Evolutionary conservation across 2,329 filamentous ascomycete species (phyloP).

Genomic region (Fragosphaeria purpurea): DNA sequence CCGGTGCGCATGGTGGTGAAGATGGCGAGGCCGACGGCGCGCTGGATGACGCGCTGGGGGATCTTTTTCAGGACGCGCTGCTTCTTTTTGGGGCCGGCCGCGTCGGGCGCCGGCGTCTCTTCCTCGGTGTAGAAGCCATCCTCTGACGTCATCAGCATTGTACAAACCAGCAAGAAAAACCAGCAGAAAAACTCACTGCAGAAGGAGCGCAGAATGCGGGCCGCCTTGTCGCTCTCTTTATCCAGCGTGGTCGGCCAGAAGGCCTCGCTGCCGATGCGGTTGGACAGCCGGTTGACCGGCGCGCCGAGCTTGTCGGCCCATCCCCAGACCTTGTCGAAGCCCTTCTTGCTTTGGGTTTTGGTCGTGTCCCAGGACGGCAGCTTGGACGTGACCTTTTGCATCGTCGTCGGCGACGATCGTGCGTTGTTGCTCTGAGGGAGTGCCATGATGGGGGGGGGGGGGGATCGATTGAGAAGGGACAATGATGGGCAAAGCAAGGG

Average conservation of each 20-base stretch:
- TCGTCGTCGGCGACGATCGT: conserved; percentile 14
- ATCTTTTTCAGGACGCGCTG: conserved; percentile 42
- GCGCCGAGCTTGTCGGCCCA: conserved; percentile 50
- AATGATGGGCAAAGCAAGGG: too few relatives aligned
- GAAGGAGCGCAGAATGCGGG: conserved; percentile 63
- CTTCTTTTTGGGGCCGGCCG: conserved; percentile 17
- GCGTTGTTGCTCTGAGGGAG: too few relatives aligned
- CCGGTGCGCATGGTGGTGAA: conserved; percentile 57
- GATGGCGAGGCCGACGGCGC: conserved; percentile 59
- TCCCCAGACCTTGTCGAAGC: conserved; percentile 65
- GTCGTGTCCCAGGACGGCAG: conserved; percentile 42
- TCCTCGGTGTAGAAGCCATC: conserved; percentile 39
- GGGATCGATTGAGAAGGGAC: too few relatives aligned
- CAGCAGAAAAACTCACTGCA: conserved; percentile 37
- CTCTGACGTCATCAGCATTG: conserved; percentile 23
- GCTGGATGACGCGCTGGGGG: conserved; percentile 49
- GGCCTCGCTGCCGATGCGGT: conserved; percentile 53
- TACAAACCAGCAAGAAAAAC: not conserved
- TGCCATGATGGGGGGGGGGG: too few relatives aligned
- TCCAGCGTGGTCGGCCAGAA: conserved; percentile 69
- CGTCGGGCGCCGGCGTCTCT: conserved; percentile 14
- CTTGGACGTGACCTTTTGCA: conserved; percentile 25
- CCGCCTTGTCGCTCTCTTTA: conserved; percentile 66
- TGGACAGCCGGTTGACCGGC: conserved; percentile 13
- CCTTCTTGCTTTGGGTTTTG: conserved; percentile 47